Conservation (phyloP, 805 yeast genomes). For the Zygosaccharomyces rouxii region DNA sequence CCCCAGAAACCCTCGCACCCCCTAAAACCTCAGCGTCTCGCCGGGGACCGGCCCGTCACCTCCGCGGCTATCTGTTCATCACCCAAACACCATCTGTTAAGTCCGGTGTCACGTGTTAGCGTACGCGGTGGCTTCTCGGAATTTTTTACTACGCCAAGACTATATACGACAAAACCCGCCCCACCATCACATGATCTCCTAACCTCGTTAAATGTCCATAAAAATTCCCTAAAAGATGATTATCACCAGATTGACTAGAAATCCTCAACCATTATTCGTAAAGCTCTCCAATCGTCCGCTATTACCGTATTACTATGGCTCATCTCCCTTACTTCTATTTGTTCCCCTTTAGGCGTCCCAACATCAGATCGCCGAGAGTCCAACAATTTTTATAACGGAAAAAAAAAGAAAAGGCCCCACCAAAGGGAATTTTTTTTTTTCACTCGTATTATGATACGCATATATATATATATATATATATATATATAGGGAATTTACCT, state of each 20-base stretch:
- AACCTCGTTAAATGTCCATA: not conserved
- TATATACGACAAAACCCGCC: no score
- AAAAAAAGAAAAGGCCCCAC: not conserved
- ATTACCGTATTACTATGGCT: not conserved
- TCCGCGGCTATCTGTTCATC: not conserved
- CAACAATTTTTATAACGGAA: conserved; percentile 2
- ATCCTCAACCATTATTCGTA: not conserved
- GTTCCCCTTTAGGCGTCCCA: not conserved
- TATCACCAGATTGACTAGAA: not conserved
- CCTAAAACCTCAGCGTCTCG: not conserved
- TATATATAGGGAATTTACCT: not conserved
- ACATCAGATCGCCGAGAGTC: conserved; percentile 3
- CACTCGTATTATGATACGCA: not conserved
- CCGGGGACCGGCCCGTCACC: not conserved
- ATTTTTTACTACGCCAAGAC: no score
- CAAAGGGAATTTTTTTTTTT: conserved; percentile 1
- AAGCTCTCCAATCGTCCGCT: not conserved
- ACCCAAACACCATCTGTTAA: not conserved
- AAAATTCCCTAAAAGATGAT: not conserved
- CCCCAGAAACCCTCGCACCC: not conserved
- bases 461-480: conserved; percentile 2
- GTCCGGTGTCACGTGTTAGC: no score
- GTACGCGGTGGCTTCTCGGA: no score
- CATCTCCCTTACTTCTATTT: not conserved
- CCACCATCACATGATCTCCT: no score